Conservation (phyloP, 2,329 filamentous ascomycete species). For the Trichoderma atrobrunneum region DNA sequence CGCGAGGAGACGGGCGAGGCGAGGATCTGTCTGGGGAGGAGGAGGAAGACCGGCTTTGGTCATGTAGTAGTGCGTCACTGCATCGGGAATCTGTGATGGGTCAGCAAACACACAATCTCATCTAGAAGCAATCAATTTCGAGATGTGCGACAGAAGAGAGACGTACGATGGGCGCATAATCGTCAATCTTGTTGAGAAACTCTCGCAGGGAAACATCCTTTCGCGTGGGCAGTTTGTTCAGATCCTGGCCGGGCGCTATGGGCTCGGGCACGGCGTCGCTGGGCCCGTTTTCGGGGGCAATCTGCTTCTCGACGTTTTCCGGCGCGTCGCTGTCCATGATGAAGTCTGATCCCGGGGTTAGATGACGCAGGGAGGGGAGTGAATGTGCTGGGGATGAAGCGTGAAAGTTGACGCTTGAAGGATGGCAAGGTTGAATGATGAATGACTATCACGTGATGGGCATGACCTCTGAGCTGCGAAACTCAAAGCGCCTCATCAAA, state of each 20-base stretch:
- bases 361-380: not conserved
- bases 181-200: conserved; percentile 94
- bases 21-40: conserved; percentile 83
- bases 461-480: not conserved
- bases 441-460: conserved; percentile 1
- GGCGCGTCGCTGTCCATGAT: conserved; percentile 38
- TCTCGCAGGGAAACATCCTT: conserved; percentile 92
- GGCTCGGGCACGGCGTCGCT: conserved; percentile 36
- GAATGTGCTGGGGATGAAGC: not conserved
- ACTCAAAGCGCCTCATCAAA: not conserved
- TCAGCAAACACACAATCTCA: not conserved
- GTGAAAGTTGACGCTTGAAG: not conserved
- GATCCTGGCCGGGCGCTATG: conserved; percentile 51
- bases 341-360: not conserved
- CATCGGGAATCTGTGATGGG: conserved; percentile 79
- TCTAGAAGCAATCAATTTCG: not conserved
- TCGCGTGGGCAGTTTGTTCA: conserved; percentile 65
- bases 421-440: conserved; percentile 4
- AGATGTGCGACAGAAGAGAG: not conserved
- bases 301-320: conserved; percentile 33
- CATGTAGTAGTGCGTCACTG: conserved; percentile 97
- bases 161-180: conserved; percentile 91
- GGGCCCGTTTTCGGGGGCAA: conserved; percentile 30
- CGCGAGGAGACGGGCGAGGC: conserved; percentile 87
- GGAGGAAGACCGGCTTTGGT: conserved; percentile 92